Evolutionary conservation across 495 filamentous ascomycete species (phyloP).

Genomic region (Polyplosphaeria fusca): DNA sequence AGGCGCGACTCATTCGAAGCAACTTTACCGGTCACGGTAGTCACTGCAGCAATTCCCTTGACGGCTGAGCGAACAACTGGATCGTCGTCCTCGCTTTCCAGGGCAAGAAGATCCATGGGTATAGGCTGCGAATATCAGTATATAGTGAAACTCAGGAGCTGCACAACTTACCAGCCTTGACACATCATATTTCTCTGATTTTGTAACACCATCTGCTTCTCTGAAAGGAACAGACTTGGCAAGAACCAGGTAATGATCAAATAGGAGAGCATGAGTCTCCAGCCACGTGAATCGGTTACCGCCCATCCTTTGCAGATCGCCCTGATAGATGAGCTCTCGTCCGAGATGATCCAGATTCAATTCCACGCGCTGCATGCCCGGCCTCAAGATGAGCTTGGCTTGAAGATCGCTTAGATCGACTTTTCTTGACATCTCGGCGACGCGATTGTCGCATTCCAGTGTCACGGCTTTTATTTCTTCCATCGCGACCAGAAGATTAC

Average conservation of each 20-base stretch:
- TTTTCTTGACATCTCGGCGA: conserved; percentile 91
- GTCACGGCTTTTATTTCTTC: conserved; percentile 95
- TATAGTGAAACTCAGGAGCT: too few species aligned
- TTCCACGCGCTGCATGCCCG: conserved; percentile 82
- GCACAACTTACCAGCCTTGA: conserved; percentile 69
- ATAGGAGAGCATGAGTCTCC: conserved; percentile 87
- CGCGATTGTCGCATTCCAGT: conserved; percentile 85
- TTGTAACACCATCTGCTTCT: conserved; percentile 62
- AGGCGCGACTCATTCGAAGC: conserved; percentile 45
- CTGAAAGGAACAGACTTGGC: conserved; percentile 71
- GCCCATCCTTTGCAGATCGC: conserved; percentile 84
- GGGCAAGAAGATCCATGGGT: conserved; percentile 89
- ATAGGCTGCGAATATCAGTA: conserved; percentile 71
- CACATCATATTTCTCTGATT: conserved; percentile 88
- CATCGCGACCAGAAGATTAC: conserved; percentile 77
- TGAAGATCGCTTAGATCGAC: conserved; percentile 86
- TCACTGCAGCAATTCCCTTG: conserved; percentile 69
- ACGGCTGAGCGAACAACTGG: conserved; percentile 77
- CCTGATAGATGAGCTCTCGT: conserved; percentile 80
- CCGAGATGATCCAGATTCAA: conserved; percentile 90
- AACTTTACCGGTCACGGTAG: conserved; percentile 54
- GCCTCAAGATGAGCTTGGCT: conserved; percentile 74
- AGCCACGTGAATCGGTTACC: conserved; percentile 84
- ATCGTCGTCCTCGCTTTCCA: conserved; percentile 89
- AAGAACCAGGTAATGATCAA: conserved; percentile 94